A percentile compares a stretch with the other conserved stretches of the same genome.
Conservation (phyloP, 345 rosid species). For the Moringa oleifera region DNA sequence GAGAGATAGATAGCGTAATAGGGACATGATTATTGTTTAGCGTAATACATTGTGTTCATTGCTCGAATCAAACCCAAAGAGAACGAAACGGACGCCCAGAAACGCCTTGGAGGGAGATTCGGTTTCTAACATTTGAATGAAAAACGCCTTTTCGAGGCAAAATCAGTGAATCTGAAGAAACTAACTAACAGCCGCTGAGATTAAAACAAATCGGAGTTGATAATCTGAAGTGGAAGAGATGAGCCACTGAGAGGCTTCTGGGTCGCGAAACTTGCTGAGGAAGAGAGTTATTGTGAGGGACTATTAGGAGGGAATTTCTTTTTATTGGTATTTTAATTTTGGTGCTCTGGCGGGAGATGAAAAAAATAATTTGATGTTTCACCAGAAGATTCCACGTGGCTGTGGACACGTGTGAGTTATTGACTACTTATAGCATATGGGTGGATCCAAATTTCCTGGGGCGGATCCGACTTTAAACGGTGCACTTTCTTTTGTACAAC, state of each 20-base stretch:
- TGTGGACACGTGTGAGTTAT: not conserved
- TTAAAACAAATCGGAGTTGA: not conserved
- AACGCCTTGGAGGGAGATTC: slow-evolving; percentile 38
- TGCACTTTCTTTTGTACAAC: no score
- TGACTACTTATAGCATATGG: not conserved
- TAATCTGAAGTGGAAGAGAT: slow-evolving; percentile 1
- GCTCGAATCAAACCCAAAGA: slow-evolving; percentile 55
- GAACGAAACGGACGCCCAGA: slow-evolving; percentile 59
- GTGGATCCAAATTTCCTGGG: no score
- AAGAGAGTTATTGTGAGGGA: slow-evolving; percentile 17
- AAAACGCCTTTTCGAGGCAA: slow-evolving; percentile 5
- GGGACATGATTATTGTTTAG: not conserved
- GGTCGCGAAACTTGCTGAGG: slow-evolving; percentile 27
- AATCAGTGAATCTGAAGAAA: slow-evolving; percentile 1
- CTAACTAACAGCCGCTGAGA: not conserved
- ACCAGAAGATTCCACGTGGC: slow-evolving; percentile 21
- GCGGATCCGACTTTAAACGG: not conserved
- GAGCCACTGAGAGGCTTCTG: not conserved
- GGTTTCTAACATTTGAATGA: slow-evolving; percentile 28
- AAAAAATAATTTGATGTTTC: slow-evolving; percentile 5
- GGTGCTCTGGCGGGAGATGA: slow-evolving; percentile 32
- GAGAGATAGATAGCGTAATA: no score
- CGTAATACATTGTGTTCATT: slow-evolving; percentile 29
- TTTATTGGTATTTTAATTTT: slow-evolving; percentile 13
- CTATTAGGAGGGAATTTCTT: slow-evolving; percentile 6